phyloP scores from a whole-genome alignment of 805 yeast genomes.

The Pichia ethanolica region DNA sequence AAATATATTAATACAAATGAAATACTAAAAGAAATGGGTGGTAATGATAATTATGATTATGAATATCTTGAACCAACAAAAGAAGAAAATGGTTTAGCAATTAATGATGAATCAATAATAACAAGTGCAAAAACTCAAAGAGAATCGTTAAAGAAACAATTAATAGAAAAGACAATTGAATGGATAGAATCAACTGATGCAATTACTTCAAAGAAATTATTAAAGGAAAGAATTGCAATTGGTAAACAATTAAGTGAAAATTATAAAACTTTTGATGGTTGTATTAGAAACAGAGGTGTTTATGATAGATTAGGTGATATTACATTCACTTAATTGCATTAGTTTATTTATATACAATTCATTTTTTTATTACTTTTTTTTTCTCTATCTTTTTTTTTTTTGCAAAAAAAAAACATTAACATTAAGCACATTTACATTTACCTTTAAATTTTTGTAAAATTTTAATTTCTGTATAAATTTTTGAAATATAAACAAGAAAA shows the following conservation, averaged over 20 bases:
- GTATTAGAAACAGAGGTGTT: conserved; percentile 67
- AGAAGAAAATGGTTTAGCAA: conserved; percentile 44
- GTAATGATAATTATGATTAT: conserved; percentile 52
- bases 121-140: conserved; percentile 34
- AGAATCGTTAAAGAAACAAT: conserved; percentile 41
- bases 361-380: not conserved
- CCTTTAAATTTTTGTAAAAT: no score
- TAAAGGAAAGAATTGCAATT: conserved; percentile 47
- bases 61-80: conserved; percentile 55
- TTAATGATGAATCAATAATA: conserved; percentile 36
- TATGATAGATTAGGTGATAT: conserved; percentile 65
- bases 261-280: conserved; percentile 70
- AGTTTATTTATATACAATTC: no score
- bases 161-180: conserved; percentile 56
- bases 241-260: conserved; percentile 50
- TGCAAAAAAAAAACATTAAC: no score
- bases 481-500: no score
- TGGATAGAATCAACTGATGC: conserved; percentile 69
- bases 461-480: no score
- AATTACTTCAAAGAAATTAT: conserved; percentile 39
- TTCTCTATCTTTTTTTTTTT: not conserved
- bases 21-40: conserved; percentile 72
- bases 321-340: conserved; percentile 15
- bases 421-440: no score
- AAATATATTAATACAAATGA: conserved; percentile 51